Base-by-base conservation (phyloP, 176 grass and related monocot genomes). In the Tillandsia leiboldiana region DNA sequence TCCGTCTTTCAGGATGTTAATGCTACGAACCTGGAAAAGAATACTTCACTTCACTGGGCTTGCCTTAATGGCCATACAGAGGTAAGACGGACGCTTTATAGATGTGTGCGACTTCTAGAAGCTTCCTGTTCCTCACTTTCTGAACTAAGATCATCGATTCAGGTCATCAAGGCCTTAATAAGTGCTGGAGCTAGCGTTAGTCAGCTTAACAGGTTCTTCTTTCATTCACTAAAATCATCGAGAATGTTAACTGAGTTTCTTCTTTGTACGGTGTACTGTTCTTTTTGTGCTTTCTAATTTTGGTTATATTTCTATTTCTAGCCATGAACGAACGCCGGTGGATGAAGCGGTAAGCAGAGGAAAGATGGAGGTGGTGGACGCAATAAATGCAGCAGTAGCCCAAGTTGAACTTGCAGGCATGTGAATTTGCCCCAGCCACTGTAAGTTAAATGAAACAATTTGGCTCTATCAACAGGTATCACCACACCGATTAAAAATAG, bases 251-350 rank as follows among this genome's bases (percentile, higher is more conserved):
- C 59, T 29, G 13, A 14, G 15, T 26, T 51, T n/a, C 11, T n/a
- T 29, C 20, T 48, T 26, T 65, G 67, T 62, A 18, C 23, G 26
- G 23, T 29, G 10, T 48, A 1, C 12, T 53, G 54, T 87, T 65
- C 66, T 73, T 14, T 50, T 12, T 51, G 1, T 4, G 24, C 7
- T 12, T 50, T 14, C 8, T 26, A 14, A 69, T 15, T 27, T 82
- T 75, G 66, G 8, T 68, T 52, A 27, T 82, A 6, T 42, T 42
- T 42, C 33, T 42, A 42, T 70, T 59, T 81, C 54, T 77, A 99
- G 89, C 82, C 90, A 99, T 71, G 94, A 93, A 74, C 83, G 82
- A 85, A 93, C 87, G 52, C 94, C 94, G 29, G 85, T 92, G 81
- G 94, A 90, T 77, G 94, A 99, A 84, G 94, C 87, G 12, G 87